These are phyloP conservation scores for Plantago elongata DNA, from an alignment of 257 asterid genomes.

Conservation along the genomic window DNA sequence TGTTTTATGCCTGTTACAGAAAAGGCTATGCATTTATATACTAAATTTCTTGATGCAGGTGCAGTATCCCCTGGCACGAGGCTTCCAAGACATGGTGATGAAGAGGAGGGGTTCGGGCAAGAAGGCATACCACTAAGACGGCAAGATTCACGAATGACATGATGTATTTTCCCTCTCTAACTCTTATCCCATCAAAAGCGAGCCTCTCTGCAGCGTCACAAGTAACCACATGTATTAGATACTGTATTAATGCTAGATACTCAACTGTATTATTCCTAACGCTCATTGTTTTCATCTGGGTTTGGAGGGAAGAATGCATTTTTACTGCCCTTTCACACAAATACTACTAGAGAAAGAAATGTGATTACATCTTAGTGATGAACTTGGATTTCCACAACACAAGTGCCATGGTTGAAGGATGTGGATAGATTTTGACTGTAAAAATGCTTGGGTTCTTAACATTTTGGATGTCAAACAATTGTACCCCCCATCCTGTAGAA, in stretches of 20 bases:
- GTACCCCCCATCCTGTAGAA: too few relatives aligned
- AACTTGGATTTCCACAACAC: background rate
- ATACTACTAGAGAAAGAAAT: background rate
- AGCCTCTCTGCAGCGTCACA: background rate
- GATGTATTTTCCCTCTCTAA: background rate
- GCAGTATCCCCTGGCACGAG: slow-evolving; percentile 24
- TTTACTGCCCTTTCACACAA: slow-evolving; percentile 1
- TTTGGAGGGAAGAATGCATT: slow-evolving; percentile 5
- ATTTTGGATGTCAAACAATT: too few relatives aligned
- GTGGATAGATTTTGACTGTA: slow-evolving; percentile 7
- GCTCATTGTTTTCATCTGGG: background rate
- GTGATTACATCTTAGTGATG: background rate
- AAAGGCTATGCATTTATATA: background rate
- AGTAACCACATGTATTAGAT: slow-evolving; percentile 5
- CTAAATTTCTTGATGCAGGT: slow-evolving; percentile 20
- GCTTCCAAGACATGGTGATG: slow-evolving; percentile 38
- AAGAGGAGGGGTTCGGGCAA: slow-evolving; percentile 39
- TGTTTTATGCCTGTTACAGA: background rate
- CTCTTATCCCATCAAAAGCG: background rate
- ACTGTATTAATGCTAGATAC: slow-evolving; percentile 3
- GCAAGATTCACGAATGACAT: slow-evolving; percentile 40
- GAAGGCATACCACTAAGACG: slow-evolving; percentile 60
- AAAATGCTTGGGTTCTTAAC: background rate
- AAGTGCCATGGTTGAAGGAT: background rate
- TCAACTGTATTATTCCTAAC: background rate